Evolutionary conservation across 495 filamentous ascomycete species (phyloP), one percentile per base, ranked within the genome.

Genomic region (Neurospora sp.): DNA sequence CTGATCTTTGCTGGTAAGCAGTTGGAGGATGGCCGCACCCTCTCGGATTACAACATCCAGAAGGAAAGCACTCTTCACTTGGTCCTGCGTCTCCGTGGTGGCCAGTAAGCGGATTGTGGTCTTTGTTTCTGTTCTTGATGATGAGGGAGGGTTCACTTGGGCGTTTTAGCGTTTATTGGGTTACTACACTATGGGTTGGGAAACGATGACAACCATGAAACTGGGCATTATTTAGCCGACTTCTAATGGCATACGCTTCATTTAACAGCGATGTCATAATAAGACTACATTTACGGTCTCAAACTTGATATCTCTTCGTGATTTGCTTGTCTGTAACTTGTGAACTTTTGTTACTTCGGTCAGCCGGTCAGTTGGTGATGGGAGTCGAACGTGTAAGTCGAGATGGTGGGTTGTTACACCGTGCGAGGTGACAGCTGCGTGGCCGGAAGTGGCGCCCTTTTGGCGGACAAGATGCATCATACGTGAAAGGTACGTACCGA

Each of bases 11-110:
- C 93, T 82, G 93, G 93, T 77, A 96, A 96, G 87, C 93, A 96
- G 85, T 82, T 96, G 74, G 93, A 96, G 80, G 93, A 96, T 81
- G 93, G 93, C 5, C 87, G 91, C 68, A 93, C 92, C 6, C 83
- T 96, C 70, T 92, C 90, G 70, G 93, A 96, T 79, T 96, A 96
- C 88, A 96, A 96, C 83, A 96, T 96, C 76, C 93, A 96, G 86
- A 96, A 96, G 87, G 93, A 96, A 86, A 90, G 88, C 76, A 96
- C 93, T 3, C 89, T 96, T 39, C 93, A 96, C 81, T 83, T 96
- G 84, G 93, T 96, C 71, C 89, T 96, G 74, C 91, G 93, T 82
- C 90, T 96, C 74, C 93, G 93, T 86, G 93, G 93, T 75, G 93
- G 93, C 73, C 90, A 92, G 82, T 93, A 90, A 81, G 75, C 77